Conservation (phyloP, 352 stramenopile genomes). For the Globisporangium spiculum region DNA sequence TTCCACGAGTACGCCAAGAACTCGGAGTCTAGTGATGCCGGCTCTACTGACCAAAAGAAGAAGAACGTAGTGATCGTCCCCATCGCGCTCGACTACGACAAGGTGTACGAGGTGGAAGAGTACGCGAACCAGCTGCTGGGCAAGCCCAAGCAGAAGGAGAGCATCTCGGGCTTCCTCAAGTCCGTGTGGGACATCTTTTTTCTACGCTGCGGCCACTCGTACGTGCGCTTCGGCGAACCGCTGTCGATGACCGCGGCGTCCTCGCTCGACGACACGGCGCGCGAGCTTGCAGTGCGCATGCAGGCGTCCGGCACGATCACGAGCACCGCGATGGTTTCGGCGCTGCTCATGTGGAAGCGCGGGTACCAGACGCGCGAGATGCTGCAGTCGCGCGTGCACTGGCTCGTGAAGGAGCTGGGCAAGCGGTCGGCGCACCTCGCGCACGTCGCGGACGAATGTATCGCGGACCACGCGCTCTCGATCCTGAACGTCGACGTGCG, state of each 20-base stretch:
- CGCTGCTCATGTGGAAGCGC: slow-evolving; percentile 80
- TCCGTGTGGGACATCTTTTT: slow-evolving; percentile 76
- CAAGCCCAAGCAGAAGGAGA: slow-evolving; percentile 84
- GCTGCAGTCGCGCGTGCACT: slow-evolving; percentile 46
- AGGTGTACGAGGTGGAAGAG: slow-evolving; percentile 83
- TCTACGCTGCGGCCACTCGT: slow-evolving; percentile 75
- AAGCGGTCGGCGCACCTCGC: slow-evolving; percentile 47
- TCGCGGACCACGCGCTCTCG: slow-evolving; percentile 56
- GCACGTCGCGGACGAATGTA: slow-evolving; percentile 50
- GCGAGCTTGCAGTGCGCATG: slow-evolving; percentile 65
- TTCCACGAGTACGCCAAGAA: slow-evolving; percentile 56
- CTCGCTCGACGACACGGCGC: slow-evolving; percentile 44
- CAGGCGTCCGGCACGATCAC: slow-evolving; percentile 75
- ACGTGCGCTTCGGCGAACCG: slow-evolving; percentile 78
- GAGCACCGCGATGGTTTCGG: slow-evolving; percentile 65
- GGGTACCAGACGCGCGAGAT: slow-evolving; percentile 56
- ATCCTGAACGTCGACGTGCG: slow-evolving; percentile 54
- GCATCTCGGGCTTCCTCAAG: slow-evolving; percentile 63
- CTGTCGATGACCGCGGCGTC: slow-evolving; percentile 51
- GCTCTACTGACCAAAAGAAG: slow-evolving; percentile 20
- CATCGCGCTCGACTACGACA: slow-evolving; percentile 89
- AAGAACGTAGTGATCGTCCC: slow-evolving; percentile 73
- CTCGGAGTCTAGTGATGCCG: not conserved
- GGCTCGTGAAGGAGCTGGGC: slow-evolving; percentile 55
- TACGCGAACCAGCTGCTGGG: slow-evolving; percentile 87